Evolutionary conservation across 2,329 filamentous ascomycete genomes (phyloP), one percentile per base, ranked within the genome.

Genomic region (Pseudogymnoascus sp.): DNA sequence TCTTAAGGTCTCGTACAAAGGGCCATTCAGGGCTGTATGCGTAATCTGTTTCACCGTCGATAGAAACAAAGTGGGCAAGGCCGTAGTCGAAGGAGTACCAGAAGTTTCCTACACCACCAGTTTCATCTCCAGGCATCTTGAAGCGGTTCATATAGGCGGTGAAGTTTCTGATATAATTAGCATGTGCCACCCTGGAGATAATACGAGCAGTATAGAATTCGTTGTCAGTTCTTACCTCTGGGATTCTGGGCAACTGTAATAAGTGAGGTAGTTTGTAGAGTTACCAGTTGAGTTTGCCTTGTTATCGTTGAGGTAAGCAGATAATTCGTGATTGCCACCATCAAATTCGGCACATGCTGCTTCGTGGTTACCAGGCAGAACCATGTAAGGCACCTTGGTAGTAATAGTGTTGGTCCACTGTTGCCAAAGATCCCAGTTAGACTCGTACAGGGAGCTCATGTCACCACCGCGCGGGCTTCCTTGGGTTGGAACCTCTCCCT

Each of bases 11-110:
- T 3, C 74, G 71, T 4, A 73, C 70, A 65, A 81, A 81, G 10
- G 78, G 74, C 69, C 70, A 79, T 60, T 77, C 74, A 6, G 80
- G 80, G 65, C 75, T 78, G 69, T 79, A 73, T 57, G 79, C 75
- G 66, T 77, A 81, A 69, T 82, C 80, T 39, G 80, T 82, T 69
- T 82, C 80, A 16, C 73, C 75, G 60, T 81, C 73, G 29, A 82
- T 70, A 16, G 76, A 72, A 66, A 82, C 71, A 64, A 82, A 82
- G 68, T 82, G 80, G 1, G 77, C 80, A n/a, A 81, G 72, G 23
- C 80, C 80, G 66, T 82, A 81, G 73, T 82, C 79, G 67, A 81
- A 82, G 1, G 77, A 80, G 71, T 82, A 82, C 80, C 80, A 82
- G 68, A 81, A 79, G 74, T 81, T 82, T 62, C 77, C 74, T 8